Evolutionary conservation across 179 eudicot species (phyloP).

Genomic region (Beta corolliflora): DNA sequence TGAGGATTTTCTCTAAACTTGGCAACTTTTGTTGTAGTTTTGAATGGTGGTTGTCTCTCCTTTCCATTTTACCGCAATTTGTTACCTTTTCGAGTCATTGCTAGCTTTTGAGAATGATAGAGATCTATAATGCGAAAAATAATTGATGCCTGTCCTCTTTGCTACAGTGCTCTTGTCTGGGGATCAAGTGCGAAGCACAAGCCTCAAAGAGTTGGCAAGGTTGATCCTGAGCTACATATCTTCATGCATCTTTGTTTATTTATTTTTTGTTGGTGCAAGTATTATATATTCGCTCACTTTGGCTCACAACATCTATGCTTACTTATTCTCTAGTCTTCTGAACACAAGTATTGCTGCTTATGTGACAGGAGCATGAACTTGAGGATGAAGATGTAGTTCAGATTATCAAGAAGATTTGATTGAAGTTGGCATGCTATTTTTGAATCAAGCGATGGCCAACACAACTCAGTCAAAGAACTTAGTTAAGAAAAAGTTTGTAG

Average conservation of each 20-base stretch:
- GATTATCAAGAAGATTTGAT: slow-evolving; percentile 51
- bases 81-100: not conserved
- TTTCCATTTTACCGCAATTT: not conserved
- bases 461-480: not conserved
- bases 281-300: not conserved
- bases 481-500: not conserved
- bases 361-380: slow-evolving; percentile 52
- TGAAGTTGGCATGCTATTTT: not conserved
- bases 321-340: not conserved
- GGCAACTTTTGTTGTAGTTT: not conserved
- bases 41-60: not conserved
- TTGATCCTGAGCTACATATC: slow-evolving; percentile 19
- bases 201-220: slow-evolving; percentile 99
- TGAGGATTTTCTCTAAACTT: too few species aligned
- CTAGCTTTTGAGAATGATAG: not conserved
- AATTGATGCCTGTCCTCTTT: slow-evolving; percentile 10
- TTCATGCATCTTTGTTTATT: not conserved
- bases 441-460: not conserved
- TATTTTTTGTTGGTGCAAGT: not conserved
- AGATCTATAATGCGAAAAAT: not conserved
- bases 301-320: not conserved
- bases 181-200: slow-evolving; percentile 97
- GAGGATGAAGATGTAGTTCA: slow-evolving; percentile 65
- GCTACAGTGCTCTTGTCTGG: slow-evolving; percentile 89
- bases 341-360: not conserved